A percentile compares a stretch with the other conserved stretches of the same genome.
Conservation (phyloP, 2,329 filamentous ascomycete genomes). For the Aspergillus pseudonomiae region DNA sequence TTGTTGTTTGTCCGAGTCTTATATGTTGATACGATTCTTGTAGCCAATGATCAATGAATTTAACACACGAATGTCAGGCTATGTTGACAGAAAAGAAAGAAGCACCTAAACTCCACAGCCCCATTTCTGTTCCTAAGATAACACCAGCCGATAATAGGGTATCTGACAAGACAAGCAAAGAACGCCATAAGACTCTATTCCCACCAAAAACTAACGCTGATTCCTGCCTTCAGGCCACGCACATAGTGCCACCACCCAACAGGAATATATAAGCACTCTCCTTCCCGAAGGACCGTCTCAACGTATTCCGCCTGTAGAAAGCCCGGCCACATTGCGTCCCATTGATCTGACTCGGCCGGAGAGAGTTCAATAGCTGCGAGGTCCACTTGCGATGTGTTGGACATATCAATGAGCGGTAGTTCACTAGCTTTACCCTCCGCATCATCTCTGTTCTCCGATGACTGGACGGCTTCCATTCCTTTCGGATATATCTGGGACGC, state of each 20-base stretch:
- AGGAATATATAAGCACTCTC: constrained; percentile 86
- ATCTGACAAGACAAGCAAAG: not conserved
- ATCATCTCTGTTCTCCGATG: constrained; percentile 4
- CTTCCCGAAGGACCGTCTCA: constrained; percentile 76
- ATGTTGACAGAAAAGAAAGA: not conserved
- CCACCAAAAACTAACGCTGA: constrained; percentile 98
- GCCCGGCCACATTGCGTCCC: constrained; percentile 52
- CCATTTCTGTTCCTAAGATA: not conserved
- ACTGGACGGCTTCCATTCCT: constrained; percentile 39
- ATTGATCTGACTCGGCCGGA: constrained; percentile 44
- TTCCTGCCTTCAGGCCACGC: constrained; percentile 78
- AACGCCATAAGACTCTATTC: constrained; percentile 47
- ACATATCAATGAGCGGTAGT: constrained; percentile 71
- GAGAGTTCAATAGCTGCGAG: constrained; percentile 68
- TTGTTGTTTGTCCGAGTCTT: not conserved
- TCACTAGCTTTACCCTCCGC: constrained; percentile 9
- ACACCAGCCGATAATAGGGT: not conserved
- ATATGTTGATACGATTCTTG: not conserved
- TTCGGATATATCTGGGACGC: constrained; percentile 44
- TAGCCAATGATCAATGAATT: not conserved
- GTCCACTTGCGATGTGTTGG: constrained; percentile 82
- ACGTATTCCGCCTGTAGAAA: constrained; percentile 67
- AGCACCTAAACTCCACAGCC: not conserved
- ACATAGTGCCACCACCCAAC: constrained; percentile 99
- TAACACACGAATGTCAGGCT: not conserved